phyloP scores from a whole-genome alignment of 768 basidiomycete species.

The Podaxis mareebaensis region DNA sequence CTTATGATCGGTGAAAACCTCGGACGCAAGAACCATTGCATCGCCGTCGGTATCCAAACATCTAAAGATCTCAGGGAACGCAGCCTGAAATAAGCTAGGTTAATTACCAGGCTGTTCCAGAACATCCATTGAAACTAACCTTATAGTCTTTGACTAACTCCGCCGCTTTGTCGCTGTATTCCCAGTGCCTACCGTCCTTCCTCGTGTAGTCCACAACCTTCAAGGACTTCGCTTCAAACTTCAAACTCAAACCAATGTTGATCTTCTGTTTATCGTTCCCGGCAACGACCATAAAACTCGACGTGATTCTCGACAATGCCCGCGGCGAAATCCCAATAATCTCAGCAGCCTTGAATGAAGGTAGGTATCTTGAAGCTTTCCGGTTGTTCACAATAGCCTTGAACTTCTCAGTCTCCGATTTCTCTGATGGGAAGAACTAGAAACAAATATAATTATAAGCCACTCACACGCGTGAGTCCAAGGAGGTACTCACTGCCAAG shows the following conservation, averaged over 20 bases:
- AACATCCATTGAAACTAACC: constrained; percentile 34
- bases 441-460: neutral
- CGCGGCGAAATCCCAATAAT: constrained; percentile 73
- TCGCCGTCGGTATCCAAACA: constrained; percentile 72
- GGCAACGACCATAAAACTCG: constrained; percentile 87
- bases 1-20: constrained; percentile 54
- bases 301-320: constrained; percentile 87
- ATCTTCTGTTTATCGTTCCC: constrained; percentile 69
- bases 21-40: constrained; percentile 69
- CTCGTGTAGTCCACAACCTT: constrained; percentile 93
- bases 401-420: constrained; percentile 76
- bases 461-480: neutral
- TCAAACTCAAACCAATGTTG: constrained; percentile 92
- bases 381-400: constrained; percentile 61
- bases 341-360: constrained; percentile 78
- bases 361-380: constrained; percentile 61
- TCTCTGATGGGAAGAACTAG: constrained; percentile 88
- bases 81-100: constrained; percentile 40
- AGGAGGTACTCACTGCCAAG: constrained; percentile 64
- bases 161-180: constrained; percentile 88
- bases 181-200: constrained; percentile 86
- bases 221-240: constrained; percentile 91
- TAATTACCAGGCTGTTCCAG: neutral
- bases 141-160: constrained; percentile 84
- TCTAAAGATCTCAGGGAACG: constrained; percentile 83